Evolutionary conservation across 179 eudicot species (phyloP).

Genomic region (Spergularia azorica): DNA sequence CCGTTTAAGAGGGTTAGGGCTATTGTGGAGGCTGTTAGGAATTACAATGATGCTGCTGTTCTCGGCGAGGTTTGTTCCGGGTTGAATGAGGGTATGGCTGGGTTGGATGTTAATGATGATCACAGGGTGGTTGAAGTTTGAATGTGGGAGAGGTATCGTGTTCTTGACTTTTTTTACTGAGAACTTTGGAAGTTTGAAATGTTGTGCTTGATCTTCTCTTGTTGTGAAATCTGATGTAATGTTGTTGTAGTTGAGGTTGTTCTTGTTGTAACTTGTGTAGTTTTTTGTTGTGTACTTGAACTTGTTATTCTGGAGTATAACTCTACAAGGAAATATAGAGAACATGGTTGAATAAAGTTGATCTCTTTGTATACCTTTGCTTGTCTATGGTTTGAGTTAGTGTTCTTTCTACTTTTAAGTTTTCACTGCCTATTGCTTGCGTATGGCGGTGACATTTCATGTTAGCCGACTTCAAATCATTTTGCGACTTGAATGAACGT

Average conservation of each 20-base stretch:
- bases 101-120: constrained; percentile 44
- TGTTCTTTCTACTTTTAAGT: neutral
- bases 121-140: constrained; percentile 46
- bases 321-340: constrained; percentile 2
- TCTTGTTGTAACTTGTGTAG: constrained; percentile 5
- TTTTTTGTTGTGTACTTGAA: constrained; percentile 20
- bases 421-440: neutral
- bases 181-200: neutral
- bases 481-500: too few relatives aligned
- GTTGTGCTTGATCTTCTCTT: constrained; percentile 13
- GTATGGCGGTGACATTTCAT: too few relatives aligned
- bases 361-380: constrained; percentile 7
- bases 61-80: constrained; percentile 64
- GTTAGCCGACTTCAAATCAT: too few relatives aligned
- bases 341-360: constrained; percentile 20
- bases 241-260: neutral
- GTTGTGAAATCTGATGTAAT: neutral
- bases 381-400: neutral
- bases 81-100: constrained; percentile 51
- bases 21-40: constrained; percentile 81
- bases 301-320: neutral
- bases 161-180: constrained; percentile 3
- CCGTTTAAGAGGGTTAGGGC: constrained; percentile 59
- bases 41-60: constrained; percentile 67
- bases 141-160: constrained; percentile 23